Percentiles rank a stretch among this genome's conserved stretches.
Conservation (phyloP, 768 basidiomycete species). For the Terana coerulea region DNA sequence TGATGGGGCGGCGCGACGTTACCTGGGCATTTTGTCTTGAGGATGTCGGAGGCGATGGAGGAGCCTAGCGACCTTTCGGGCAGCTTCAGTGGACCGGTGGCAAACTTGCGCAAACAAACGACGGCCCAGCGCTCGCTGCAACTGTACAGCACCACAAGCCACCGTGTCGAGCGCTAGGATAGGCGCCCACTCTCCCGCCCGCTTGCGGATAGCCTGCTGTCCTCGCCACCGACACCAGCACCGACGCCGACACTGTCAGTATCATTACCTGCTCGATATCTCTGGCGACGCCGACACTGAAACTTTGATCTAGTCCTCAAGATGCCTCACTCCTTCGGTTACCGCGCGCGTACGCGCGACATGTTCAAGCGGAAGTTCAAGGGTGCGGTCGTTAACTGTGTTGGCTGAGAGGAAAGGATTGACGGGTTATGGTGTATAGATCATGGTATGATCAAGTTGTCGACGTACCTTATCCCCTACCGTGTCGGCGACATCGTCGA, state of each 20-base stretch:
- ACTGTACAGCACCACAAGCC: conserved; percentile 58
- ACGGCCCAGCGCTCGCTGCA: conserved; percentile 34
- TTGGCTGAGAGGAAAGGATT: conserved; percentile 6
- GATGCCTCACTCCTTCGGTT: conserved; percentile 99
- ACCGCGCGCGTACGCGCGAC: conserved; percentile 99
- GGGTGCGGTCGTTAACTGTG: conserved; percentile 48
- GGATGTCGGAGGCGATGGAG: conserved; percentile 35
- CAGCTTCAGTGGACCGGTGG: conserved; percentile 14
- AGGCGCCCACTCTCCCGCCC: conserved; percentile 36
- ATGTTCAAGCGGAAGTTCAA: conserved; percentile 99
- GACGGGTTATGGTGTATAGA: conserved; percentile 42
- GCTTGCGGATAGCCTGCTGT: conserved; percentile 20
- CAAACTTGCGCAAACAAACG: conserved; percentile 37
- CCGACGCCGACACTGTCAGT: conserved; percentile 50
- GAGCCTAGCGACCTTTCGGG: conserved; percentile 20
- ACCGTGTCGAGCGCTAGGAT: conserved; percentile 54
- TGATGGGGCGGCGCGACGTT: conserved; percentile 30
- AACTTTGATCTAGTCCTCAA: conserved; percentile 46
- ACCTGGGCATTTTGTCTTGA: conserved; percentile 86
- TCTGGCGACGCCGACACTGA: conserved; percentile 12
- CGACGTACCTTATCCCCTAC: conserved; percentile 92
- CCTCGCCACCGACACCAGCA: conserved; percentile 45
- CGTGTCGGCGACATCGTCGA: conserved; percentile 98
- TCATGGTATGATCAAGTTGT: conserved; percentile 85
- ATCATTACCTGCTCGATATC: conserved; percentile 17